Evolutionary conservation across 2,329 filamentous ascomycete genomes (phyloP), one percentile per base, ranked within the genome.

Genomic region (Leptoxyphium fumago): DNA sequence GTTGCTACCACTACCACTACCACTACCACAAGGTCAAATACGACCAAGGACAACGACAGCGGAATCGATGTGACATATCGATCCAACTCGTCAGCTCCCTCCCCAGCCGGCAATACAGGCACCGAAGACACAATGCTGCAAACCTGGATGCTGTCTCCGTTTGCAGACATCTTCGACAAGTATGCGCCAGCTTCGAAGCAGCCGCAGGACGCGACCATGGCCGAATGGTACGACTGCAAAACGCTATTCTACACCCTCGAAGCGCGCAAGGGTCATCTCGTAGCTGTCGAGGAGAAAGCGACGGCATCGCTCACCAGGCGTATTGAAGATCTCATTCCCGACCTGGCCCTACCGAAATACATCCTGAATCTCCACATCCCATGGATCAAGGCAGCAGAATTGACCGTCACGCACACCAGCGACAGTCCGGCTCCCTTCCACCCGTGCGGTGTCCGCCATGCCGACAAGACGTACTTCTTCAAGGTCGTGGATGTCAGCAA

Each of bases 281-380:
- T 43, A 29, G 55, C 56, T 10, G 44, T 49, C 8, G 53, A 59
- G 29, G 38, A 55, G 5, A 51, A 53, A 43, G 50, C 48, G 11
- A 49, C 43, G 14, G 42, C 43, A 9, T 53, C 48, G 5, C 44
- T 56, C 13, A 38, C 46, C 17, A 38, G 51, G 15, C 53, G 51
- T 15, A 55, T 58, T 32, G 26, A 42, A 3, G 46, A 52, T 21
- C 46, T 59, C 29, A 50, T 57, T 1, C 58, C 57, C 2, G 43
- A 50, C 9, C 54, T 61, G 38, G 45, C 49, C 2, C 45, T 62
- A 1, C 60, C 59, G n/a, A 62, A 62, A 42, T 61, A 62, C 42
- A 52, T 61, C 17, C 50, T 48, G 29, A 47, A 53, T n/a, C 47
- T 60, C 21, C 42, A 50, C n/a, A 46, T 58, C 7, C 56, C 55